These are phyloP conservation scores for Potentilla sterilis DNA, from an alignment of 306 rosid species.

Conservation along the genomic window DNA sequence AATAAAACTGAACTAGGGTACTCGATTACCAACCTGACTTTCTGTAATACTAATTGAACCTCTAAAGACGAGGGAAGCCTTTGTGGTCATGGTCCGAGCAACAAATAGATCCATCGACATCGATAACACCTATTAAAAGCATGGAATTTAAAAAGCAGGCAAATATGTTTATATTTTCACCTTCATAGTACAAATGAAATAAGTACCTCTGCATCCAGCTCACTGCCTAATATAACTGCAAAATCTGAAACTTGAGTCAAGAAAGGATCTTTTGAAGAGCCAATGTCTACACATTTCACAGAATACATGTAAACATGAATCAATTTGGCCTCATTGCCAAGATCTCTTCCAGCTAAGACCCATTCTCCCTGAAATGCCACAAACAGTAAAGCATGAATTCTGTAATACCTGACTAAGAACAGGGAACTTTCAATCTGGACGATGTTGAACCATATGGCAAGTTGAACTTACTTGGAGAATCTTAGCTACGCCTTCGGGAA, in stretches of 20 bases:
- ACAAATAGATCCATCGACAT: conserved; percentile 99
- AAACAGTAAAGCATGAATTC: conserved; percentile 12
- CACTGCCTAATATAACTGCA: conserved; percentile 85
- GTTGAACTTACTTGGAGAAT: conserved; percentile 69
- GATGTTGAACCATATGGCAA: conserved; percentile 20
- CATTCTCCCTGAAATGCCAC: conserved; percentile 84
- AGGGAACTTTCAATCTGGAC: not conserved
- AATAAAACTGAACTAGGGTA: conserved; percentile 12
- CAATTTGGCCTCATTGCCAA: conserved; percentile 47
- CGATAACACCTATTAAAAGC: conserved; percentile 83
- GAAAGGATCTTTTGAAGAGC: conserved; percentile 89
- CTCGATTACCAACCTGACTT: conserved; percentile 60
- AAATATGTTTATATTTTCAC: conserved; percentile 13
- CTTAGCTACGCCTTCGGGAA: conserved; percentile 98
- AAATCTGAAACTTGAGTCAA: conserved; percentile 91
- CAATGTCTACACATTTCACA: conserved; percentile 61
- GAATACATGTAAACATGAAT: conserved; percentile 70
- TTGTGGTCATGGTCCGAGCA: conserved; percentile 96
- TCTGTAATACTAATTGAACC: conserved; percentile 70
- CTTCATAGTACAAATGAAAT: conserved; percentile 20
- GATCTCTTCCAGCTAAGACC: conserved; percentile 86
- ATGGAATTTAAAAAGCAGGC: conserved; percentile 2
- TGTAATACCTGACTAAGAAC: not conserved
- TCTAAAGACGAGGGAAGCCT: conserved; percentile 90
- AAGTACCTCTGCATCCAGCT: conserved; percentile 99